Base-by-base conservation (phyloP, 345 rosid genomes). In the Pugionium dolabratum region DNA sequence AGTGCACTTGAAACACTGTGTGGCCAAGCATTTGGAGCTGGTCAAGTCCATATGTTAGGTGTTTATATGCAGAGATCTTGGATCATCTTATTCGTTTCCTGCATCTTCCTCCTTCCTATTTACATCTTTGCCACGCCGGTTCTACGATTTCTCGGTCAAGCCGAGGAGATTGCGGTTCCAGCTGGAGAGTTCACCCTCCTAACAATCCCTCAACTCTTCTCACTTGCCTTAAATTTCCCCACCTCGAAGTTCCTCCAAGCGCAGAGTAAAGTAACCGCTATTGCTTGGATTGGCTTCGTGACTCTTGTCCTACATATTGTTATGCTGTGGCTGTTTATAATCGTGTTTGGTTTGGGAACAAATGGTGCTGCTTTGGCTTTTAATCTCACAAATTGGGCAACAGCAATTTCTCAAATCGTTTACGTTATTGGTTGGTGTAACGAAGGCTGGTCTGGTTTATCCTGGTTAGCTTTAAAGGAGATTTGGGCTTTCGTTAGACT, bases 1-100 rank as follows among this genome's bases (percentile, higher is more conserved):
- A 91, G 98, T 79, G 98, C 95, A 31, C 80, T 89, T 27, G 96
- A 91, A 69, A 91, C 95, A 26, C 84, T 89, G 0, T 91, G 96
- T 71, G 95, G 98, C 1, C 96, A 91, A 82, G 96, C 96, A 11
- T 85, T 57, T 77, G 96, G 95, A 9, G 96, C 90, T 0, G 98
- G 98, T 28, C 86, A 87, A 71, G 72, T 84, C 30, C 66, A 84
- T 29, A 64, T 86, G 86, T 84, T 91, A 0, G 98, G 96, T 1
- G 50, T 91, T 18, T 89, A 91, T 60, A 76, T 89, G 92, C 98
- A 89, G 62, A 66, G 98, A 40, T 91, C 98, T 33, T 85, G 86
- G 87, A 59, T 91, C 47, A 85, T 91, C 66, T 62, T 84, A 9
- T 61, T 53, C 2, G 79, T 70, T 9, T 51, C 83, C 0, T 84